Evolutionary conservation across 306 rosid species (phyloP), one percentile per base, ranked within the genome.

Genomic region (Vicia sativa): DNA sequence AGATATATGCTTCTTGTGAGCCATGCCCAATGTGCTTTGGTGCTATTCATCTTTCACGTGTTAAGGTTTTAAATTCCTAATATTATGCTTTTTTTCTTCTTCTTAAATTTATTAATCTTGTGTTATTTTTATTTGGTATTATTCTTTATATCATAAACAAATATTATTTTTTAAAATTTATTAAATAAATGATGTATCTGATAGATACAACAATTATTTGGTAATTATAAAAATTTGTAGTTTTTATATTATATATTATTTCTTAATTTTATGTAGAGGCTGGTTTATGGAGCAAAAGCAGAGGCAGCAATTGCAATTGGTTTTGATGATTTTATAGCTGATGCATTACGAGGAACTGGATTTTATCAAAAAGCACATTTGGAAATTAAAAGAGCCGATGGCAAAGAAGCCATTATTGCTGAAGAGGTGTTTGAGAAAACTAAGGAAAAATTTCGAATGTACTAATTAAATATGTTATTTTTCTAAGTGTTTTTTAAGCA

Each of bases 11-110:
- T 31, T 93, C 98, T 9, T 93, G 98, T 39, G 98, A 93, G 78
- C 98, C 98, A 56, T 93, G 98, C 67, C 98, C 98, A 42, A 90
- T 88, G 98, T 92, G 98, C 83, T 92, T 90, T 38, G 98, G 98
- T 15, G 98, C 98, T 14, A 93, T 93, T 59, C 98, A 93, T 76
- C 98, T 93, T 48, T 93, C 98, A 53, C 75, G 98, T 73, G 71
- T 90, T 21, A 93, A 93, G 98, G 97, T 93, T 65, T 62, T 63
- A 67, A 54, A 18, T 63, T 38, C 54, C 16, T 25, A 6, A 11
- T 54, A 21, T 12, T 56, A 12, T 12, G 5, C 1, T 26, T 57
- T 29, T 18, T 11, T 50, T 49, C 26, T 21, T 21, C 23, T 21
- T 25, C 28, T 25, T 25, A 2, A 25, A 1, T 25, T 25, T 25